phyloP scores from a whole-genome alignment of 768 basidiomycete genomes.

The Polyporus arcularius region DNA sequence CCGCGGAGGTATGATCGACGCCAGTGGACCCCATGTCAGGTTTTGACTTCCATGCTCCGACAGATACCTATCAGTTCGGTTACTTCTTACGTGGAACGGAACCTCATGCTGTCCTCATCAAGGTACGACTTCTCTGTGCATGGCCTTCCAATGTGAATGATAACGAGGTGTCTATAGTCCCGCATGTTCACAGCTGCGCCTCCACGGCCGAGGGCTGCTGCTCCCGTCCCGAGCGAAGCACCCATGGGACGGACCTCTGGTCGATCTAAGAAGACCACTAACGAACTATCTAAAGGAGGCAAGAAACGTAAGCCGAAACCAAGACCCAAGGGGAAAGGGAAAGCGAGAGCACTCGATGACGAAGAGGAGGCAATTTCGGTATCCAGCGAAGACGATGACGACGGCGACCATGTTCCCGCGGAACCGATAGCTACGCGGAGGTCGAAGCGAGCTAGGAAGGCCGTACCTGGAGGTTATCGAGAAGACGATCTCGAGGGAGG shows the following conservation, averaged over 20 bases:
- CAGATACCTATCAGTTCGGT: slow-evolving; percentile 88
- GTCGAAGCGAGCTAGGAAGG: slow-evolving; percentile 34
- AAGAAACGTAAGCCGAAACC: slow-evolving; percentile 40
- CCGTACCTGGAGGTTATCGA: slow-evolving; percentile 27
- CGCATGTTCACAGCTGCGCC: slow-evolving; percentile 41
- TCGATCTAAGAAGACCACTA: neutral
- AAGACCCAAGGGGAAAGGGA: slow-evolving; percentile 17
- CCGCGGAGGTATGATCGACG: slow-evolving; percentile 66
- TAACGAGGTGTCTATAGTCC: slow-evolving; percentile 32
- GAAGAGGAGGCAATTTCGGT: slow-evolving; percentile 16
- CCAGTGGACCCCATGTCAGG: neutral
- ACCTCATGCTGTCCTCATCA: slow-evolving; percentile 78
- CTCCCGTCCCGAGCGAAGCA: slow-evolving; percentile 10
- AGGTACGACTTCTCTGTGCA: slow-evolving; percentile 46
- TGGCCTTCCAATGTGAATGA: neutral
- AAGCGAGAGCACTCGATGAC: slow-evolving; percentile 22
- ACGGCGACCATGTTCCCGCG: neutral
- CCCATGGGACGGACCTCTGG: slow-evolving; percentile 14
- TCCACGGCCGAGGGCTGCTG: slow-evolving; percentile 16
- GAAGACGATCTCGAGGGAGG: slow-evolving; percentile 27
- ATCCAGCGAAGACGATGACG: slow-evolving; percentile 13
- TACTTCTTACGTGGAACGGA: slow-evolving; percentile 87
- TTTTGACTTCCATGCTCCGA: neutral
- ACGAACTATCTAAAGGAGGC: slow-evolving; percentile 3
- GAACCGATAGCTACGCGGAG: slow-evolving; percentile 26